Evolutionary conservation across 2,329 filamentous ascomycete genomes (phyloP), one percentile per base, ranked within the genome.

Genomic region (Cryphonectria carpinicola): DNA sequence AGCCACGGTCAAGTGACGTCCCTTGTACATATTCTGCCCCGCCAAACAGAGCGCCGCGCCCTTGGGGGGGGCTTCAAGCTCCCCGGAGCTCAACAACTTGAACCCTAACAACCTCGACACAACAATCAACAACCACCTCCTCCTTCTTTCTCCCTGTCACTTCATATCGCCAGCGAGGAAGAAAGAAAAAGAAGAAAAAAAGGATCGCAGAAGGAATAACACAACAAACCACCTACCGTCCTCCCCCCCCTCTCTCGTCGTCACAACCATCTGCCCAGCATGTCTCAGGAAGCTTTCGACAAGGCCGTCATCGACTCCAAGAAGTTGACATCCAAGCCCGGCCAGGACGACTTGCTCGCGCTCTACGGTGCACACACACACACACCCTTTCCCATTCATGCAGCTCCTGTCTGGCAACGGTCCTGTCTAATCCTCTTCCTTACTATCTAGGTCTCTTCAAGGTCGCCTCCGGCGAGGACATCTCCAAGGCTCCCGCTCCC

Each of bases 291-390:
- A 68, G 84, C 82, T 71, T 90, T 89, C 83, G 76, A 87, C 74
- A 84, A 82, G 80, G 90, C 90, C 73, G 84, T 86, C 76, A 79
- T 78, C 74, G 90, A 92, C 82, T 89, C 87, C 82, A 89, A 88
- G 82, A 90, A 92, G 86, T 85, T 93, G 74, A 88, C 87, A 75
- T 80, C 83, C 74, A 91, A 90, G 86, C 90, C 90, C 67, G 79
- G 75, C 78, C 87, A 89, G 82, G 85, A 89, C 28, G 88, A 93
- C 74, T 84, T 92, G 64, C 88, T 94, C 76, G 82, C 89, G 77
- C 82, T 89, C 76, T 89, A 89, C 78, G 86, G 87, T 88, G 78
- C 72, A 86, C 83, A 49, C 28, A 46, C 35, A 32, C 32, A 32
- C 19, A 10, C 41, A 43, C 32, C 56, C 39, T 10, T 1, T 11